Evolutionary conservation across 305 asterid species (phyloP), one percentile per base, ranked within the genome.

Genomic region (Euphrasia arctica): DNA sequence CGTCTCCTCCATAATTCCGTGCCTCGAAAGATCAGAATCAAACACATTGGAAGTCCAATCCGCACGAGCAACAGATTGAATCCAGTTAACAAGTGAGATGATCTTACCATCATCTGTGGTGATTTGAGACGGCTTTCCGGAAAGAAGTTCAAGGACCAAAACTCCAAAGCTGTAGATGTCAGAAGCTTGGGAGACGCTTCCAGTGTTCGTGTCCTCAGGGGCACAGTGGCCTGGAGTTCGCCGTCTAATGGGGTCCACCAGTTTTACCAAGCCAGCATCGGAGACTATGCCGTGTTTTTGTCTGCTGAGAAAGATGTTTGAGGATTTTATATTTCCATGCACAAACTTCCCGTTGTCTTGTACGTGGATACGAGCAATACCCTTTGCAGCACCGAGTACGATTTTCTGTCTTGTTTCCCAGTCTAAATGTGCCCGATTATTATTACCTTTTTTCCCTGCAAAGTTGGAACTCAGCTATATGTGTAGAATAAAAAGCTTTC

Each of bases 141-240:
- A 22, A 12, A 70, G 41, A 36, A 69, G 72, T 56, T 74, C 78
- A 29, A 75, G 73, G 4, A 70, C 67, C 48, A 70, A 31, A 22
- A 75, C 67, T 4, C 79, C 76, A 13, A 75, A 75, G 59, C 76
- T 50, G 49, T 62, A 71, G 5, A 75, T 68, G 25, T 75, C 79
- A 10, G 73, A 70, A 49, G 79, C 76, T 62, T 75, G 76, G 52
- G 75, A 65, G 2, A 66, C 55, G 4, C 9, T 50, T 5, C 39
- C 41, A 1, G 41, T 45, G 54, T 22, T 54, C 1, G 14, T 58
- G 32, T 47, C 57, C 64, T 74, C 78, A 6, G 78, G 75, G 28
- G 78, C 65, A 6, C 3, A 27, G 45, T 67, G 28, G 25, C 54
- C 63, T 25, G 9, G 34, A 45, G 31, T 18, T 28, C 27, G 27